phyloP scores from a whole-genome alignment of 192 early-diverging fungal genomes.

The Allomyces javanicus region DNA sequence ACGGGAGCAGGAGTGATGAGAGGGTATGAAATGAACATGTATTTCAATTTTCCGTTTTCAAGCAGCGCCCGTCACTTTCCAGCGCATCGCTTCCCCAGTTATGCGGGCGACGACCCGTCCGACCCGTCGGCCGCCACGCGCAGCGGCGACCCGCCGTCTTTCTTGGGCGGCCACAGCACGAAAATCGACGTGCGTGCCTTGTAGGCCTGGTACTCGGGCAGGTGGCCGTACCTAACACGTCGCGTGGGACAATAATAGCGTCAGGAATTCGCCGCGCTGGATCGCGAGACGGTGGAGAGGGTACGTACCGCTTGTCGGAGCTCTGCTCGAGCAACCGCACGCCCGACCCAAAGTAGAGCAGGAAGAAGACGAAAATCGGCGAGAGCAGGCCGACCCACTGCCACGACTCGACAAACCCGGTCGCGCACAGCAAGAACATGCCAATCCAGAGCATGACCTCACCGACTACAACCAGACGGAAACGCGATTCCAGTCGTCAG shows the following conservation, averaged over 20 bases:
- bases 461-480: constrained; percentile 14
- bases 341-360: constrained; percentile 20
- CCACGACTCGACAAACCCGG: constrained; percentile 23
- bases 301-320: constrained; percentile 19
- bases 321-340: constrained; percentile 18
- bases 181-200: constrained; percentile 19
- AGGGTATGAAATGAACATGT: too few species aligned
- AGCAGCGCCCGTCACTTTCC: too few species aligned
- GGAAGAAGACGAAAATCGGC: constrained; percentile 24
- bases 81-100: too few species aligned
- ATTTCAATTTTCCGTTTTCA: too few species aligned
- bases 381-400: constrained; percentile 23
- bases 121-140: too few species aligned
- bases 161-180: constrained; percentile 20
- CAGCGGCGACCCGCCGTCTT: constrained; percentile 1
- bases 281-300: neutral
- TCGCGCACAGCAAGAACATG: constrained; percentile 21
- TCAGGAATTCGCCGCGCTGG: neutral
- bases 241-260: neutral
- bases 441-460: constrained; percentile 30
- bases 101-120: too few species aligned
- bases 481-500: too few species aligned
- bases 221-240: neutral
- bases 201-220: constrained; percentile 18
- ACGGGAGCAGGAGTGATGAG: too few species aligned